Base-by-base conservation (phyloP, 495 filamentous ascomycete species). In the Thermothielavioides terrestris region DNA sequence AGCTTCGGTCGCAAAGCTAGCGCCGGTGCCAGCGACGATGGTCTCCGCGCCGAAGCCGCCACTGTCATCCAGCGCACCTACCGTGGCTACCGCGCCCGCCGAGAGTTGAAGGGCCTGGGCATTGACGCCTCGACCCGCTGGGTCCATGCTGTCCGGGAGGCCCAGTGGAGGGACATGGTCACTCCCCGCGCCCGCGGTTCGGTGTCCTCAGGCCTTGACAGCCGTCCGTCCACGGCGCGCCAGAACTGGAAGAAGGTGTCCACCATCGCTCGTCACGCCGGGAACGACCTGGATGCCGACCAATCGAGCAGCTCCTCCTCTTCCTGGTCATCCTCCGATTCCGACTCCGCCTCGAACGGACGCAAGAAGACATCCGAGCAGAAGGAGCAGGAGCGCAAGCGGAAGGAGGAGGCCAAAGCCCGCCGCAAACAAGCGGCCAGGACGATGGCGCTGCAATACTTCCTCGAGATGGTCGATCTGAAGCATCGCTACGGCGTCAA, bases 401-500 rank as follows among this genome's bases (percentile, higher is more conserved):
- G 66, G 47, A 65, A 59, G 55, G 69, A 73, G 30, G 66, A 73
- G 28, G 70, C 70, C 22, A 73, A 69, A 53, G 59, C 59, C 9
- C 65, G 70, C 36, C 69, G 72, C 44, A 69, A 68, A 42, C 72
- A 80, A 50, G 75, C 72, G 2, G 79, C 88, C 1, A 86, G 83
- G 62, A 80, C 78, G 55, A 91, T 96, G 87, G 89, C 87, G 42
- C 64, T 95, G 27, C 83, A 84, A 52, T 96, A 95, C 61, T 95
- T 94, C 54, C 71, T 96, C 4, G 90, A 96, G 61, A 91, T 96
- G 85, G 86, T 95, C 14, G 89, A 95, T 59, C 64, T 77, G 6
- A 89, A 94, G 64, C 90, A 96, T 58, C 80, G 90, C 3, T 90
- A 95, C 62, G 90, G 90, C 1, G 79, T 77, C 25, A 92, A 95